phyloP scores from a whole-genome alignment of 1,139 yeast genomes.

The Suhomyces yuchorum region DNA sequence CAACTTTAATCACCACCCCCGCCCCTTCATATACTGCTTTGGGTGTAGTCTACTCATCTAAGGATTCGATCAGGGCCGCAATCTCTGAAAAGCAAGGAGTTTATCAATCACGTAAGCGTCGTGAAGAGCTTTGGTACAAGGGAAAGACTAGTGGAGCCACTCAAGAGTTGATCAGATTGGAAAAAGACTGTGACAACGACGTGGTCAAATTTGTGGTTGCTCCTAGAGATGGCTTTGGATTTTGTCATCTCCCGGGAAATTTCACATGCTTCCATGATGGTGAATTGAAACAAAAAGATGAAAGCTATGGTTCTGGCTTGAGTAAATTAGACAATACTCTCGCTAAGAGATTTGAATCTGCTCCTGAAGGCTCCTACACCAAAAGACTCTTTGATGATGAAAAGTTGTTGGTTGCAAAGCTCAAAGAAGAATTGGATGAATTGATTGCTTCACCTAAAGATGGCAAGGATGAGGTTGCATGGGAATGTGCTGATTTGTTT shows the following conservation, averaged over 20 bases:
- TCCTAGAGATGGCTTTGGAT: constrained; percentile 75
- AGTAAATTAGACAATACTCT: constrained; percentile 68
- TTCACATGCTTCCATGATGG: constrained; percentile 69
- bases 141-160: constrained; percentile 96
- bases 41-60: constrained; percentile 90
- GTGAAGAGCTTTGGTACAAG: constrained; percentile 87
- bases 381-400: constrained; percentile 82
- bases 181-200: constrained; percentile 90
- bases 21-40: constrained; percentile 56
- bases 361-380: constrained; percentile 93
- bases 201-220: constrained; percentile 83
- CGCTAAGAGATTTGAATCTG: constrained; percentile 51
- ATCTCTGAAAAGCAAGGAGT: constrained; percentile 84
- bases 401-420: constrained; percentile 75
- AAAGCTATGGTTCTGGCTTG: constrained; percentile 63
- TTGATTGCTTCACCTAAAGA: constrained; percentile 72
- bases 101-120: constrained; percentile 85
- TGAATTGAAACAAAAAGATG: constrained; percentile 30
- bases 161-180: constrained; percentile 66
- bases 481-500: constrained; percentile 96
- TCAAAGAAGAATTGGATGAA: constrained; percentile 96
- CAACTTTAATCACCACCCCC: constrained; percentile 80
- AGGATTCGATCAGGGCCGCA: constrained; percentile 79
- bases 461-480: constrained; percentile 67
- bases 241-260: constrained; percentile 81